Conservation (phyloP, 768 basidiomycete species). For the Ramaria sp. region DNA sequence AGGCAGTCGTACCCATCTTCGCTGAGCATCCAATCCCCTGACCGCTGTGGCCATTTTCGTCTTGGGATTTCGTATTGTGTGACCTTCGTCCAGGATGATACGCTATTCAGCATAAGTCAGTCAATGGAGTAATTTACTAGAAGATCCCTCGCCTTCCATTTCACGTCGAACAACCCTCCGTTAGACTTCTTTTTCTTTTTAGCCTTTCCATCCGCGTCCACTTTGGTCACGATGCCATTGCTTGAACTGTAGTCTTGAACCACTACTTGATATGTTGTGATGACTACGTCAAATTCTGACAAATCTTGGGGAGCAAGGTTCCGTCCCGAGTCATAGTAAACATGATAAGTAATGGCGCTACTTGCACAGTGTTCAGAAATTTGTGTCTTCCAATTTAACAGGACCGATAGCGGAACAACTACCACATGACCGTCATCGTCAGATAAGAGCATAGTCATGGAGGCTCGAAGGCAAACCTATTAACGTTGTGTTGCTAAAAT, state of each 20-base stretch:
- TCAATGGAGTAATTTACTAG: not conserved
- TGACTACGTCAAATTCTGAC: conserved; percentile 62
- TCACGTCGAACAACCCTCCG: conserved; percentile 51
- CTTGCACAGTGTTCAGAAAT: conserved; percentile 58
- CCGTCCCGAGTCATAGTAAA: conserved; percentile 69
- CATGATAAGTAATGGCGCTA: conserved; percentile 40
- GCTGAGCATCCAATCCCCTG: conserved; percentile 50
- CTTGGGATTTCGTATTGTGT: conserved; percentile 74
- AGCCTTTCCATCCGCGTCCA: conserved; percentile 18
- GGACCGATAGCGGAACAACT: conserved; percentile 77
- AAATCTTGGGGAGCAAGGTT: conserved; percentile 47
- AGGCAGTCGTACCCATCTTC: conserved; percentile 44
- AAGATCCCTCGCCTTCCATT: conserved; percentile 60
- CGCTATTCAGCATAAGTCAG: conserved; percentile 30
- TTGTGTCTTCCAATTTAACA: conserved; percentile 87
- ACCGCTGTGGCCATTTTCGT: conserved; percentile 76
- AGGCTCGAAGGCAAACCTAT: conserved; percentile 44
- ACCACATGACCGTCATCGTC: conserved; percentile 2
- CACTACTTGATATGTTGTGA: conserved; percentile 77
- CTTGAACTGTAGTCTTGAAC: conserved; percentile 35
- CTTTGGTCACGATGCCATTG: conserved; percentile 8
- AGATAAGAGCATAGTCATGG: not conserved
- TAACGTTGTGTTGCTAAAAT: conserved; percentile 59
- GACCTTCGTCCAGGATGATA: conserved; percentile 82
- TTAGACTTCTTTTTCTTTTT: conserved; percentile 57